Evolutionary conservation across 805 yeast species (phyloP).

Genomic region (Ogataea philodendri): DNA sequence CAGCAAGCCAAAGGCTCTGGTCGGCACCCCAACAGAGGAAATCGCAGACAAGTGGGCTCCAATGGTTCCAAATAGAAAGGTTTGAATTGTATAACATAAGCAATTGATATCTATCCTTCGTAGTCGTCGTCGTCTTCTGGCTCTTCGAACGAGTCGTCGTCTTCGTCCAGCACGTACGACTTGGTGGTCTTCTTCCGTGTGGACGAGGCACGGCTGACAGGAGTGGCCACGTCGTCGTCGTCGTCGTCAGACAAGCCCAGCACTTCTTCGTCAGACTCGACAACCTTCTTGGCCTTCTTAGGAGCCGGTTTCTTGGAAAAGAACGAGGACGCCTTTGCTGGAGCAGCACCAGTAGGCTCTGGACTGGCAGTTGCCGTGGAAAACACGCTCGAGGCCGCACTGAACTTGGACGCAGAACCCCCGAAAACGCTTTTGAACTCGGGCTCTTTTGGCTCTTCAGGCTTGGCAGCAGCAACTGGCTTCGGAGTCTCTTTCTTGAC

Average conservation of each 20-base stretch:
- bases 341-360: conserved; percentile 4
- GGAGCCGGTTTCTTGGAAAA: conserved; percentile 14
- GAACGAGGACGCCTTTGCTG: conserved; percentile 19
- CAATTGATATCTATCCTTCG: conserved; percentile 15
- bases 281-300: conserved; percentile 8
- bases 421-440: conserved; percentile 39
- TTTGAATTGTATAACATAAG: conserved; percentile 10
- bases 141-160: conserved; percentile 13
- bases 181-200: conserved; percentile 21
- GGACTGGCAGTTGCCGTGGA: conserved; percentile 15
- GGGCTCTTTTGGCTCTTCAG: conserved; percentile 20
- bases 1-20: conserved; percentile 29
- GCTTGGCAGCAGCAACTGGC: conserved; percentile 3
- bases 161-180: conserved; percentile 20
- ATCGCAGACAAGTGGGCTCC: conserved; percentile 27
- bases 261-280: conserved; percentile 15
- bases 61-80: conserved; percentile 33
- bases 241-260: conserved; percentile 13
- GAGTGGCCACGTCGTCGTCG: conserved; percentile 14
- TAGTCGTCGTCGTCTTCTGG: conserved; percentile 21
- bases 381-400: conserved; percentile 25
- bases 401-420: conserved; percentile 21
- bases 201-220: conserved; percentile 14
- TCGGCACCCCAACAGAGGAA: conserved; percentile 16
- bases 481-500: conserved; percentile 3